Evolutionary conservation across 75 land plant species (phyloP).

Genomic region (Gnetum montanum): DNA sequence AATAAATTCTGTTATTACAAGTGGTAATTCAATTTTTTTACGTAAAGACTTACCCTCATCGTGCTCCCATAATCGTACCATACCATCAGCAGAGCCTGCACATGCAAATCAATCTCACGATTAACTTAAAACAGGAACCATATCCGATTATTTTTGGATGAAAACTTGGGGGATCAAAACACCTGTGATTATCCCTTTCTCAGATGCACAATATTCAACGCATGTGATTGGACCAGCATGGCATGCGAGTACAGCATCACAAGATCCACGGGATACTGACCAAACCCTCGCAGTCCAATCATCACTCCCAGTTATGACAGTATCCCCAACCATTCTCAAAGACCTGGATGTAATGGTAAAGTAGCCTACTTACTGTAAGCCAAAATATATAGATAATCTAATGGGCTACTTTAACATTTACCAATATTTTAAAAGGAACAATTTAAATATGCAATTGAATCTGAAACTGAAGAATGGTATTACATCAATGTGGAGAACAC

Average conservation of each 20-base stretch:
- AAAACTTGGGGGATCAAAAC: neutral
- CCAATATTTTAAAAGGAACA: neutral
- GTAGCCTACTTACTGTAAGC: neutral
- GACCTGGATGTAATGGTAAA: no score
- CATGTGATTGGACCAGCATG: constrained; percentile 84
- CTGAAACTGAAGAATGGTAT: no score
- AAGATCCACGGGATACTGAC: constrained; percentile 84
- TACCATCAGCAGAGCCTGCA: constrained; percentile 94
- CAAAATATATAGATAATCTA: neutral
- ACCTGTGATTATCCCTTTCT: constrained; percentile 95
- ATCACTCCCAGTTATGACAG: constrained; percentile 94
- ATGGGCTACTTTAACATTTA: neutral
- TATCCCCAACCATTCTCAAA: constrained; percentile 87
- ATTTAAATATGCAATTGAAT: no score
- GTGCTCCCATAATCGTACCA: constrained; percentile 88
- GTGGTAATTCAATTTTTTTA: no score
- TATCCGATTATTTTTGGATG: no score
- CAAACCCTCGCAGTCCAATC: constrained; percentile 99
- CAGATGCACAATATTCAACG: constrained; percentile 72
- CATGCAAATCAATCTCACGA: no score
- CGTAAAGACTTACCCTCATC: constrained; percentile 63
- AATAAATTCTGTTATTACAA: no score
- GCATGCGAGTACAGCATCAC: constrained; percentile 91
- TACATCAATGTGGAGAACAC: no score
- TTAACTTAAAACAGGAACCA: no score